phyloP scores from a whole-genome alignment of 768 basidiomycete species.

The Russula dissimulans region DNA sequence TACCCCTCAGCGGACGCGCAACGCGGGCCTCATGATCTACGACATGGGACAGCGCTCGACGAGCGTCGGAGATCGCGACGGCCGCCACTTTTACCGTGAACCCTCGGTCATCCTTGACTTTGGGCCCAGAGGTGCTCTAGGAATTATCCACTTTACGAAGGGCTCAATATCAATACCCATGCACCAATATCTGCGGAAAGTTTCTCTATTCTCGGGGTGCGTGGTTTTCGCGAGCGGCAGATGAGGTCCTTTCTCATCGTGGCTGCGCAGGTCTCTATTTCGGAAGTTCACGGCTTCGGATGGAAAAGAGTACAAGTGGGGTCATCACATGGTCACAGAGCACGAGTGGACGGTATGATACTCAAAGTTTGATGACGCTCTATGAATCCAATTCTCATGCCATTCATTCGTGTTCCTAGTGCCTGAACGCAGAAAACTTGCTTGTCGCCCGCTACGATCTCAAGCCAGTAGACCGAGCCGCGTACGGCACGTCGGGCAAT shows the following conservation, averaged over 20 bases:
- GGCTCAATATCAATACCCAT: conserved; percentile 44
- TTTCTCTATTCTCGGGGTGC: conserved; percentile 57
- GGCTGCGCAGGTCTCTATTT: conserved; percentile 44
- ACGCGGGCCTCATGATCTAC: conserved; percentile 44
- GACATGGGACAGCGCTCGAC: conserved; percentile 58
- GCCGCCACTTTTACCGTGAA: conserved; percentile 40
- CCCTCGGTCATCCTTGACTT: conserved; percentile 57
- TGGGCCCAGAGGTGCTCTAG: conserved; percentile 45
- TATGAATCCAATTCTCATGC: neutral
- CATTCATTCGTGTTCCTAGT: conserved; percentile 30
- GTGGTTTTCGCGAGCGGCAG: conserved; percentile 22
- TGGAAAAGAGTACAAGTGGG: conserved; percentile 65
- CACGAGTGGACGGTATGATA: conserved; percentile 68
- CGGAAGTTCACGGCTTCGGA: conserved; percentile 62
- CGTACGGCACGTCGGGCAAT: conserved; percentile 56
- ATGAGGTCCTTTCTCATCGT: neutral
- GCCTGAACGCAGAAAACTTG: conserved; percentile 42
- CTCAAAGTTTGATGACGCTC: conserved; percentile 5
- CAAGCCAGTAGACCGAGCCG: conserved; percentile 42
- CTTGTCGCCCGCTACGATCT: conserved; percentile 61
- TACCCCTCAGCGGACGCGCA: conserved; percentile 28
- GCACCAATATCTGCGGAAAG: conserved; percentile 54
- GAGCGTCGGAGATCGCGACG: conserved; percentile 41
- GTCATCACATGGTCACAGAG: conserved; percentile 40
- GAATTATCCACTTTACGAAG: conserved; percentile 46